Percentiles rank a stretch among this genome's conserved stretches.
Evolutionary conservation across 306 rosid species (phyloP).

Genomic region (Neltuma alba): DNA sequence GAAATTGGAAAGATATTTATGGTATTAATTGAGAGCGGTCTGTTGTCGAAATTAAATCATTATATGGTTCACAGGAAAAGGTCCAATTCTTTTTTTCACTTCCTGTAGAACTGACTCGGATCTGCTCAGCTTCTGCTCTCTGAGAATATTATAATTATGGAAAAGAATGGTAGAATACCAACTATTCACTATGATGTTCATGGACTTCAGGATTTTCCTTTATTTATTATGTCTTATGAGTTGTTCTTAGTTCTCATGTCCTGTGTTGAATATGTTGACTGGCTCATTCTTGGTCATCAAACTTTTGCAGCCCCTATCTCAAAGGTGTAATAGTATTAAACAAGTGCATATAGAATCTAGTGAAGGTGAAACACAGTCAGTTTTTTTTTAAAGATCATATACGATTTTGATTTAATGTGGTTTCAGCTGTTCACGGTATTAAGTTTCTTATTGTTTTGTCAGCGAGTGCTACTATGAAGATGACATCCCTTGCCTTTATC

Average conservation of each 20-base stretch:
- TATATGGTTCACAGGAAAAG: background rate
- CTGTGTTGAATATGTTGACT: background rate
- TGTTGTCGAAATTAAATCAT: background rate
- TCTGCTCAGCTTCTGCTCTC: background rate
- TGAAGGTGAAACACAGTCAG: background rate
- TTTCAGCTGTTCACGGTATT: background rate
- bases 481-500: conserved; percentile 30
- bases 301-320: background rate
- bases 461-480: conserved; percentile 33
- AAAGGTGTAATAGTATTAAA: background rate
- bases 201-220: background rate
- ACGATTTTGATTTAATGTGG: background rate
- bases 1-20: background rate
- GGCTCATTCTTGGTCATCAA: background rate
- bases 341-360: background rate
- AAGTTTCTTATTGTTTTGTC: conserved; percentile 1
- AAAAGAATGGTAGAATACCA: background rate
- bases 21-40: background rate
- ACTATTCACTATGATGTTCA: background rate
- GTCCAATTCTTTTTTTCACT: background rate
- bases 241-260: background rate
- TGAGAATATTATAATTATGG: background rate
- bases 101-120: background rate
- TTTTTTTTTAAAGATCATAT: background rate
- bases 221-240: background rate